A percentile compares a stretch with the other conserved stretches of the same genome.
Conservation (phyloP, 2,329 filamentous ascomycete species). For the Fusarium sp. region DNA sequence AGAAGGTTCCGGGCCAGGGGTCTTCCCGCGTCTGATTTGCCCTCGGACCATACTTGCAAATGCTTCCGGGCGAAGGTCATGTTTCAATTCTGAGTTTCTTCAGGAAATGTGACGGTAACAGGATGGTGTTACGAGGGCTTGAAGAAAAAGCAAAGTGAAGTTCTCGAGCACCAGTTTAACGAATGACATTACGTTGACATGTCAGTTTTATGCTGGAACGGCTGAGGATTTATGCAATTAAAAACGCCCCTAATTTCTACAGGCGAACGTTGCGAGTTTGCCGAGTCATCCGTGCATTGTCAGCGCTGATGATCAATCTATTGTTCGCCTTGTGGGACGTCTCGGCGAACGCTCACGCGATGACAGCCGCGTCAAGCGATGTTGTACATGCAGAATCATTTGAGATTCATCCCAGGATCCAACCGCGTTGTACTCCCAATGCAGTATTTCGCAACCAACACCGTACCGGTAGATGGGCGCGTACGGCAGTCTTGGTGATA, state of each 20-base stretch:
- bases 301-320: background rate
- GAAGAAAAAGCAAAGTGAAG: background rate
- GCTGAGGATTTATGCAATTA: background rate
- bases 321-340: background rate
- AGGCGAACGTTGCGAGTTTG: background rate
- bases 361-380: background rate
- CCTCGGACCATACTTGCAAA: background rate
- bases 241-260: background rate
- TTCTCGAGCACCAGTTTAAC: background rate
- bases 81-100: background rate
- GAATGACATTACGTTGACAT: background rate
- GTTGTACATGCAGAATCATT: background rate
- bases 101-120: background rate
- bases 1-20: background rate
- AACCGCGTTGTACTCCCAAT: background rate
- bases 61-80: background rate
- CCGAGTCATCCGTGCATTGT: background rate
- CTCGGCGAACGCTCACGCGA: background rate
- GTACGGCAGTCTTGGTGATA: background rate
- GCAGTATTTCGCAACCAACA: background rate
- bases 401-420: background rate
- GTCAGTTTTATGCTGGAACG: background rate
- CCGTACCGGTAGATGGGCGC: background rate
- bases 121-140: background rate
- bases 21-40: background rate